A percentile compares a stretch with the other conserved stretches of the same genome.
These are phyloP conservation scores for Sporothrix variecibatus DNA, from an alignment of 2,329 filamentous ascomycete genomes.

Conservation along the genomic window DNA sequence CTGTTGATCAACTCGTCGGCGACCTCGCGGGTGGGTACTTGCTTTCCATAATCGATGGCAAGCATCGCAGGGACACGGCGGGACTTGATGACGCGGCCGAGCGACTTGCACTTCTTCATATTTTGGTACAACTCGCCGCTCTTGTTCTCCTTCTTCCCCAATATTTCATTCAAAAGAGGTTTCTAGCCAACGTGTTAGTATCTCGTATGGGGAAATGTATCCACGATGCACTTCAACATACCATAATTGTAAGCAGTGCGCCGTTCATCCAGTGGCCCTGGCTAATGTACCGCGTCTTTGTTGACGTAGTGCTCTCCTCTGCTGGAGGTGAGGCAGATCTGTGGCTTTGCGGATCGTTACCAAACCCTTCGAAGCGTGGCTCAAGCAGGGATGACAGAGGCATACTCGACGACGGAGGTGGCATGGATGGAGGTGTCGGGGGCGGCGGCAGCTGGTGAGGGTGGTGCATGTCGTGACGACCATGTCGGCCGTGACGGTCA, in stretches of 20 bases:
- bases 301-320: conserved; percentile 19
- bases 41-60: conserved; percentile 42
- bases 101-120: conserved; percentile 54
- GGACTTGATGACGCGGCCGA: conserved; percentile 56
- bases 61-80: conserved; percentile 37
- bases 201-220: too few relatives aligned
- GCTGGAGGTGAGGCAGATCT: background rate
- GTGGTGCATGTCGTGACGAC: conserved; percentile 4
- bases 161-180: conserved; percentile 48
- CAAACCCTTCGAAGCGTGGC: conserved; percentile 19
- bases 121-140: conserved; percentile 39
- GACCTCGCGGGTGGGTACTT: conserved; percentile 43
- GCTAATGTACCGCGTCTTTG: conserved; percentile 58
- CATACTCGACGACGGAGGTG: conserved; percentile 6
- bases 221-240: conserved; percentile 36
- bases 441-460: conserved; percentile 15
- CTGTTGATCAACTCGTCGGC: conserved; percentile 54
- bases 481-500: background rate
- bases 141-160: conserved; percentile 41
- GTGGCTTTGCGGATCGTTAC: background rate
- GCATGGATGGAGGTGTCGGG: background rate
- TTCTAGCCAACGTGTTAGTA: conserved; percentile 33
- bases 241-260: conserved; percentile 44
- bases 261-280: conserved; percentile 58
- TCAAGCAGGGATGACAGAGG: conserved; percentile 6